These are phyloP conservation scores for Cadophora luteo-olivacea DNA, from an alignment of 2,329 filamentous ascomycete genomes.

Conservation along the genomic window DNA sequence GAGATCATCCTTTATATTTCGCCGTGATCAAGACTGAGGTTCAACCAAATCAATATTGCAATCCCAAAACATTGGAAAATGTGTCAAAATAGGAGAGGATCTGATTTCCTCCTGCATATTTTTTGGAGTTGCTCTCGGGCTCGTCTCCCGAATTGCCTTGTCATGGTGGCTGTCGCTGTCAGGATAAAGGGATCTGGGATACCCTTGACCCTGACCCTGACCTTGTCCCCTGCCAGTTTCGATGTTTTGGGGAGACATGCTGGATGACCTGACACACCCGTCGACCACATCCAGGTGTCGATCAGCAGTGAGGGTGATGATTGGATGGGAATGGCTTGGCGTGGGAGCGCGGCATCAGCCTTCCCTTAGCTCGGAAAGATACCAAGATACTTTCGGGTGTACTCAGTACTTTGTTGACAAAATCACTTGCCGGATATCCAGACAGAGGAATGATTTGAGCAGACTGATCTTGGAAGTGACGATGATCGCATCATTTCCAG, in stretches of 20 bases:
- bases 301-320: constrained; percentile 3
- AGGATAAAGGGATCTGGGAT: not conserved
- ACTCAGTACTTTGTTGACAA: not conserved
- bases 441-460: not conserved
- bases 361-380: constrained; percentile 1
- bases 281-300: constrained; percentile 23
- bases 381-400: not conserved
- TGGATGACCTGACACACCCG: constrained; percentile 21
- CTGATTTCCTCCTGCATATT: not conserved
- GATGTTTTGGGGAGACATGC: not conserved
- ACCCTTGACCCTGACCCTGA: not conserved
- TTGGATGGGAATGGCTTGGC: not conserved
- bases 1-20: not conserved
- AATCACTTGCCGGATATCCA: not conserved
- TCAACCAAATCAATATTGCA: not conserved
- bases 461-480: not conserved
- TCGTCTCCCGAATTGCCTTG: constrained; percentile 8
- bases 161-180: constrained; percentile 6
- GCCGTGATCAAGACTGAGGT: not conserved
- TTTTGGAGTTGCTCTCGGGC: constrained; percentile 8
- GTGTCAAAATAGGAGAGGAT: not conserved
- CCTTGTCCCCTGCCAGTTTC: not conserved
- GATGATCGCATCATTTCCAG: not conserved
- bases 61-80: not conserved
- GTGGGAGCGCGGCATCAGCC: constrained; percentile 2